Evolutionary conservation across 2,329 filamentous ascomycete genomes (phyloP).

Genomic region (Teratosphaeria zuluensis): DNA sequence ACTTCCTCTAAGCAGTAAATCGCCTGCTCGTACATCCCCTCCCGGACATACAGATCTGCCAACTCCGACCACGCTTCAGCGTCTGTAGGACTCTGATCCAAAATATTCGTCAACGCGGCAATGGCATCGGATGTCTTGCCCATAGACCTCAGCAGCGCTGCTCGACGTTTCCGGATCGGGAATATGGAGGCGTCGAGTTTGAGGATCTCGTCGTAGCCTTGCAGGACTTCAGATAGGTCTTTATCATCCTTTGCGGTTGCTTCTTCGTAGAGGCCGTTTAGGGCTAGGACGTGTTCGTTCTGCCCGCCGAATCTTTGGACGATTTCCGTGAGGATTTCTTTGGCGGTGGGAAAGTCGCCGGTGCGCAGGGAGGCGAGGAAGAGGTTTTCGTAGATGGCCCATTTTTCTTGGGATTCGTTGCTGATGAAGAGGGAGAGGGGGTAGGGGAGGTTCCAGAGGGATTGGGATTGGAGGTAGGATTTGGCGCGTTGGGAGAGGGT

Average conservation of each 20-base stretch:
- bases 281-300: constrained; percentile 78
- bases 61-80: constrained; percentile 90
- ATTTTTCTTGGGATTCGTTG: constrained; percentile 66
- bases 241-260: constrained; percentile 59
- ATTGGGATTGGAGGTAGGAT: constrained; percentile 27
- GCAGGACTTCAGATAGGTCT: constrained; percentile 59
- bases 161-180: constrained; percentile 73
- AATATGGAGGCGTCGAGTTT: constrained; percentile 68
- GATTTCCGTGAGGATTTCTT: constrained; percentile 64
- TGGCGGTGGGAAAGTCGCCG: constrained; percentile 70
- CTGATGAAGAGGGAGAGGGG: constrained; percentile 43
- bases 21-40: constrained; percentile 71
- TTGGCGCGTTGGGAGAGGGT: constrained; percentile 40
- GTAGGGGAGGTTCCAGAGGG: constrained; percentile 33
- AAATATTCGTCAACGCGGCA: constrained; percentile 58
- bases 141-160: constrained; percentile 69
- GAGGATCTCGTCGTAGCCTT: constrained; percentile 68
- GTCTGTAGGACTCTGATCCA: constrained; percentile 81
- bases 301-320: constrained; percentile 65
- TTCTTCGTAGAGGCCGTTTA: constrained; percentile 76
- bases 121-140: constrained; percentile 64
- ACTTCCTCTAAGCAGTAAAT: constrained; percentile 88
- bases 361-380: constrained; percentile 75
- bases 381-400: constrained; percentile 79
- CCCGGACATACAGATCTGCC: constrained; percentile 71